These are phyloP conservation scores for Crinitomyces ghanaensis DNA, from an alignment of 805 yeast species.

Conservation along the genomic window DNA sequence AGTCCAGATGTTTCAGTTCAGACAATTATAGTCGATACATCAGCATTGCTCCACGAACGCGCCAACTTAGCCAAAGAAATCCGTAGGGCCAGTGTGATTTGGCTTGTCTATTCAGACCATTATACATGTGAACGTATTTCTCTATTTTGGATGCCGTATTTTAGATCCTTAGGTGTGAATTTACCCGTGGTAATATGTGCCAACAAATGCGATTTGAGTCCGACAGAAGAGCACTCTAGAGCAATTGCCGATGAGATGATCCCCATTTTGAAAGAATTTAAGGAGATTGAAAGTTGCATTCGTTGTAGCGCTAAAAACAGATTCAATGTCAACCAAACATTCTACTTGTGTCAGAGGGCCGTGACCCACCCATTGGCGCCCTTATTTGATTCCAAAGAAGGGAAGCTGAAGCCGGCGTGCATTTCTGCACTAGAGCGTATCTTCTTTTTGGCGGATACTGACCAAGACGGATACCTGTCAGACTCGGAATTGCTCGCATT, in stretches of 20 bases:
- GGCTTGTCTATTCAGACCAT: constrained; percentile 91
- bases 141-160: constrained; percentile 87
- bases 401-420: constrained; percentile 67
- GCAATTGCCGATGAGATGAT: constrained; percentile 69
- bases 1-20: constrained; percentile 1
- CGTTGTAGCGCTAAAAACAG: constrained; percentile 78
- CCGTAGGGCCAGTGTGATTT: constrained; percentile 76
- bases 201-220: constrained; percentile 52
- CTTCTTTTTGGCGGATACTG: constrained; percentile 74
- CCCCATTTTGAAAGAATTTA: constrained; percentile 78
- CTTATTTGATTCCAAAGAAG: constrained; percentile 82
- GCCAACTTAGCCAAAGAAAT: constrained; percentile 55
- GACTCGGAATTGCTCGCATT: constrained; percentile 58
- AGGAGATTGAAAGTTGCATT: constrained; percentile 88
- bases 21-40: constrained; percentile 73
- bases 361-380: constrained; percentile 92
- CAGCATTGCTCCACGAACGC: constrained; percentile 45
- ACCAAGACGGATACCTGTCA: constrained; percentile 75
- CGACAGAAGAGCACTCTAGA: constrained; percentile 28
- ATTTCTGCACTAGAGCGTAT: constrained; percentile 66
- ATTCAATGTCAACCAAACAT: constrained; percentile 80
- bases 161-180: constrained; percentile 87
- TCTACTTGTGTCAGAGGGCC: constrained; percentile 86
- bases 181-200: constrained; percentile 86
- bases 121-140: constrained; percentile 89